Evolutionary conservation across 352 stramenopile genomes (phyloP), one percentile per base, ranked within the genome.

Genomic region (Phytophthora pinifolia): DNA sequence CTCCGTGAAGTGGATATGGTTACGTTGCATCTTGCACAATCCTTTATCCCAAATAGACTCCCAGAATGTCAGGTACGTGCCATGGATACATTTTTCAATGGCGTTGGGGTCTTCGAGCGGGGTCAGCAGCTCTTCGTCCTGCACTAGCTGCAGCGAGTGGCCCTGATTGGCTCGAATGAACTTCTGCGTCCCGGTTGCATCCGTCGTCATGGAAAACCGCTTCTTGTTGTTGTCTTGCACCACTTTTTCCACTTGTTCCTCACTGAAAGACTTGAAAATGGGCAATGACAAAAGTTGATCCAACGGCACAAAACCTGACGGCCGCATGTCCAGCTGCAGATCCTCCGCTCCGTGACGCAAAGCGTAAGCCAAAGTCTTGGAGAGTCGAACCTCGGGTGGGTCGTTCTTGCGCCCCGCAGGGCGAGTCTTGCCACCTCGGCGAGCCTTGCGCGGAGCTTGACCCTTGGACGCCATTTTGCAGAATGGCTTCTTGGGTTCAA

Each of bases 1-100:
- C 12, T 88, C 63, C 10, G 84, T 77, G 53, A 94, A 90, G 55
- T 96, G 86, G 20, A 96, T 91, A 46, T 96, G 86, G 46, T 96
- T 96, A 5, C 86, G 70, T 49, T 68, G 60, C 86, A 96, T 96
- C 14, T 83, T 84, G 15, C 61, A 86, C 5, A 96, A 54, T 0
- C 86, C 86, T 0, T 52, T 55, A 12, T 62, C 54, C 35, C 62
- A 55, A 32, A 94, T 94, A 34, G 76, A 84, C 5, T 72, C 64
- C 85, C 85, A 94, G 42, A 76, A 76, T 25, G 78, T 69, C 10
- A 64, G 17, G 52, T 92, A 94, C 44, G 85, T 93, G 39, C 85
- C 85, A 55, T 94, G 85, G 42, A 94, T 84, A 49, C 83, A 94
- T 14, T 70, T 62, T 2, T 50, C 27, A 13, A 93, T 37, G 17